These are phyloP conservation scores for Lojkania enalia DNA, from an alignment of 2,329 filamentous ascomycete species.

Conservation along the genomic window DNA sequence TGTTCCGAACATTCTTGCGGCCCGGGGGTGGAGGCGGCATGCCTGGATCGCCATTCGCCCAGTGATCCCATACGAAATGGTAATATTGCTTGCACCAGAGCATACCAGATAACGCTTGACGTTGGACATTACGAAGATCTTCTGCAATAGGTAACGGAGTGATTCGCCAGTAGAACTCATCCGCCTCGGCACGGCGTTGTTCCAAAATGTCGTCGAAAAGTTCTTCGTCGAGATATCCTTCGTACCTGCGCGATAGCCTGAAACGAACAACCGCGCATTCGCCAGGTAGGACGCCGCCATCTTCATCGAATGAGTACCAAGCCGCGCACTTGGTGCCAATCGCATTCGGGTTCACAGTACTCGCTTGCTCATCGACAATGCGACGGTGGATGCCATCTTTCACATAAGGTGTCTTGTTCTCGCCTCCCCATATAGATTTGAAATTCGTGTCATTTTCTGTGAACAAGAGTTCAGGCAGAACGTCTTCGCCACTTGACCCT, in stretches of 20 bases:
- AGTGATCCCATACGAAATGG: constrained; percentile 96
- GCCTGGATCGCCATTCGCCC: constrained; percentile 89
- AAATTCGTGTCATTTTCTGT: constrained; percentile 96
- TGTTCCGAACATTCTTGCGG: constrained; percentile 80
- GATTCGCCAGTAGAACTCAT: constrained; percentile 93
- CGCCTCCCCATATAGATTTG: constrained; percentile 70
- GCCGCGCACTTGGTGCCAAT: constrained; percentile 86
- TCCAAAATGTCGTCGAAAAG: constrained; percentile 90
- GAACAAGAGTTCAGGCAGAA: constrained; percentile 83
- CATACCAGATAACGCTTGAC: constrained; percentile 94
- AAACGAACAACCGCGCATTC: constrained; percentile 96
- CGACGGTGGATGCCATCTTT: constrained; percentile 94
- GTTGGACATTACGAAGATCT: constrained; percentile 90
- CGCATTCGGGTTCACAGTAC: constrained; percentile 76
- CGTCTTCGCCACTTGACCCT: constrained; percentile 76
- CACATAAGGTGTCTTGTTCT: constrained; percentile 80
- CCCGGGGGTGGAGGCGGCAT: constrained; percentile 83
- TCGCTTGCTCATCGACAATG: constrained; percentile 80
- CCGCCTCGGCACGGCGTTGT: constrained; percentile 81
- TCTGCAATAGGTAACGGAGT: constrained; percentile 93
- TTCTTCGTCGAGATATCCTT: constrained; percentile 87
- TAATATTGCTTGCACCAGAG: constrained; percentile 99
- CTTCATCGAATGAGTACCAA: constrained; percentile 91
- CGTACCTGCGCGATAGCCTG: constrained; percentile 74
- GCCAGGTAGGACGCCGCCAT: constrained; percentile 81